Percentiles rank a stretch among this genome's conserved stretches.
Conservation (phyloP, 495 filamentous ascomycete genomes). For the Pseudomonodictys pantanalensis region DNA sequence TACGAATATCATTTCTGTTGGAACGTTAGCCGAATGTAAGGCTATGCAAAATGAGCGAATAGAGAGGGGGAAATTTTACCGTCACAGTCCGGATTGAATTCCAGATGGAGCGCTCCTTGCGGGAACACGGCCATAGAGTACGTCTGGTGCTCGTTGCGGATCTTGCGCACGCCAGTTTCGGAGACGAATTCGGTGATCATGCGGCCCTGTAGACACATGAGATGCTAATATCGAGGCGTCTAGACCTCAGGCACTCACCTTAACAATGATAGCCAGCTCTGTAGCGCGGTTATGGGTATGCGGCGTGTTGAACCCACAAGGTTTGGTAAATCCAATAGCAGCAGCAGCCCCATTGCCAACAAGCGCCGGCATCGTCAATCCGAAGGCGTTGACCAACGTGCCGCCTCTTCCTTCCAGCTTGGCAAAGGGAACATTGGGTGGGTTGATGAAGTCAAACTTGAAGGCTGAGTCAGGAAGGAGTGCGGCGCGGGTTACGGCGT, state of each 20-base stretch:
- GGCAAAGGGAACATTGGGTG: neutral
- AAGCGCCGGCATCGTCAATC: conserved; percentile 3
- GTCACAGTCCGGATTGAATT: conserved; percentile 6
- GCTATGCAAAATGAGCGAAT: too few relatives aligned
- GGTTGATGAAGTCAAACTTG: conserved; percentile 8
- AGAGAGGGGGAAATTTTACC: neutral
- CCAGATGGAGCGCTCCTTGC: neutral
- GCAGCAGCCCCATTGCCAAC: conserved; percentile 4
- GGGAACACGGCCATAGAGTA: conserved; percentile 9
- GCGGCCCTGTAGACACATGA: neutral
- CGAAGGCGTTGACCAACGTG: neutral
- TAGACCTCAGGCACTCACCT: too few relatives aligned
- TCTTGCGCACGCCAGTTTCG: conserved; percentile 2
- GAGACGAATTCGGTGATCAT: conserved; percentile 8
- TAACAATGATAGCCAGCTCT: conserved; percentile 6
- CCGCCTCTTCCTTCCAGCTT: neutral
- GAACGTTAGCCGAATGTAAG: too few relatives aligned
- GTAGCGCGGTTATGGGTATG: conserved; percentile 10
- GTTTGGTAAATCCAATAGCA: conserved; percentile 4
- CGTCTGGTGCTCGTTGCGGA: conserved; percentile 5
- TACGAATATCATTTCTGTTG: conserved; percentile 1
- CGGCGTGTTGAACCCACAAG: conserved; percentile 9
- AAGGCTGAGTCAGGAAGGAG: conserved; percentile 1
- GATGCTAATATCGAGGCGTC: too few relatives aligned
- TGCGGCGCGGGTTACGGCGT: neutral